Evolutionary conservation across 2,329 filamentous ascomycete species (phyloP), one percentile per base, ranked within the genome.

Genomic region (Aspergillus cejpii): DNA sequence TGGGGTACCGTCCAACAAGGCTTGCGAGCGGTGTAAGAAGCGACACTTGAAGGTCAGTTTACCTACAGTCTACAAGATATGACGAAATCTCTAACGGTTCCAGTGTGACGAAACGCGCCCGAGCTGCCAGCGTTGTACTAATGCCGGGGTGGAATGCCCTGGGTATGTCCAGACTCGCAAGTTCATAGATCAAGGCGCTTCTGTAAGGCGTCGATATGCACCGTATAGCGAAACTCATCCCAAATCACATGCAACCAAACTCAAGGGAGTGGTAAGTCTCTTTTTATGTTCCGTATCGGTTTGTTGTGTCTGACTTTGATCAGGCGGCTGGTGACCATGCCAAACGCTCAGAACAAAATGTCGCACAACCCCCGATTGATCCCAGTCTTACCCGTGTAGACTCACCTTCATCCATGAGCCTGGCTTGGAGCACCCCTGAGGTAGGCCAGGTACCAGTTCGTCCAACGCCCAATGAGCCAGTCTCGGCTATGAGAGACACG

Each of bases 81-180:
- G 19, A 14, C 2, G 12, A 5, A 24, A 6, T 31, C 19, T 10
- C 37, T 51, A 47, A 42, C 24, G 20, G 2, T 10, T 7, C 14
- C 23, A 70, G 67, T 70, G 67, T 48, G 67, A 70, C 52, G 67
- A 69, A 46, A 58, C 59, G 33, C 61, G 67, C 6, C 65, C 67
- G 4, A 56, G 59, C 11, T 70, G 67, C 43, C 61, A 64, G 43
- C 61, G 66, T 15, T 70, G 67, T 47, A 54, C 54, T 21, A 56
- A 59, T 37, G 61, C 66, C 5, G 65, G 65, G 10, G 60, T 65
- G 19, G 59, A 68, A 41, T 70, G 67, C 37, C 65, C 66, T 0
- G 67, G 67, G n/a, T 70, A 69, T 59, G 61, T 68, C 15, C 64
- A 68, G 42, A 68, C 61, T 17, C 66, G 67, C 44, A 70, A 70